Percentiles rank a stretch among this genome's conserved stretches.
These are phyloP conservation scores for Zizania latifolia DNA, from an alignment of 176 grass and related monocot species.

Conservation along the genomic window DNA sequence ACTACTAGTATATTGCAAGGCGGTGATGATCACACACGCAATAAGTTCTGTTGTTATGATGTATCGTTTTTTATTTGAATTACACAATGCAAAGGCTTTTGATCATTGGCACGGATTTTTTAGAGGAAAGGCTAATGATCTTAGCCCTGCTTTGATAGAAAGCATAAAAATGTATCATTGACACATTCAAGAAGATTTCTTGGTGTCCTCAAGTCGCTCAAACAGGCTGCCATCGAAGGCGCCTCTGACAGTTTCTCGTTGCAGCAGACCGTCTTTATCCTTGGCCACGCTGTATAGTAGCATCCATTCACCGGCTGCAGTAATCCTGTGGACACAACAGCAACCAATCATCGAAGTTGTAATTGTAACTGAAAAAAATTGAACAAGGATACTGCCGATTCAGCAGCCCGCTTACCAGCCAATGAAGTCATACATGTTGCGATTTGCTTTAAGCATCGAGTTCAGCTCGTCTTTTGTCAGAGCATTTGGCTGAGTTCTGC, in stretches of 20 bases:
- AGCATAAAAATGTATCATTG: too few relatives aligned
- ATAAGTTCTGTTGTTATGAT: background rate
- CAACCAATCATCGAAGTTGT: background rate
- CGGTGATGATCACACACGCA: background rate
- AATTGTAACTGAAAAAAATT: background rate
- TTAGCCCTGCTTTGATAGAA: too few relatives aligned
- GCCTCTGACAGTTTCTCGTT: constrained; percentile 37
- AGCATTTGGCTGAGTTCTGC: constrained; percentile 38
- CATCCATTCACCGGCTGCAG: constrained; percentile 31
- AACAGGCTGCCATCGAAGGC: constrained; percentile 59
- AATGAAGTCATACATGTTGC: constrained; percentile 37
- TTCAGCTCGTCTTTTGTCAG: constrained; percentile 36
- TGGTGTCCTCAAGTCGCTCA: constrained; percentile 29
- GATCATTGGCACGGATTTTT: too few relatives aligned
- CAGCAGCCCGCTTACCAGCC: constrained; percentile 35
- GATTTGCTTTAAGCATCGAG: constrained; percentile 51
- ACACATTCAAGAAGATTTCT: constrained; percentile 22
- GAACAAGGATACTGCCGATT: background rate
- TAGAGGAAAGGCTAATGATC: too few relatives aligned
- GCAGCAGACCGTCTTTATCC: constrained; percentile 41
- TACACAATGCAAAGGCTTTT: background rate
- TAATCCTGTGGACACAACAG: background rate
- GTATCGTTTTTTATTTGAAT: background rate
- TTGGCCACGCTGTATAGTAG: constrained; percentile 47
- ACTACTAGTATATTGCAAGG: too few relatives aligned